Conservation (phyloP, 495 filamentous ascomycete genomes). For the Acidiella bohemica region DNA sequence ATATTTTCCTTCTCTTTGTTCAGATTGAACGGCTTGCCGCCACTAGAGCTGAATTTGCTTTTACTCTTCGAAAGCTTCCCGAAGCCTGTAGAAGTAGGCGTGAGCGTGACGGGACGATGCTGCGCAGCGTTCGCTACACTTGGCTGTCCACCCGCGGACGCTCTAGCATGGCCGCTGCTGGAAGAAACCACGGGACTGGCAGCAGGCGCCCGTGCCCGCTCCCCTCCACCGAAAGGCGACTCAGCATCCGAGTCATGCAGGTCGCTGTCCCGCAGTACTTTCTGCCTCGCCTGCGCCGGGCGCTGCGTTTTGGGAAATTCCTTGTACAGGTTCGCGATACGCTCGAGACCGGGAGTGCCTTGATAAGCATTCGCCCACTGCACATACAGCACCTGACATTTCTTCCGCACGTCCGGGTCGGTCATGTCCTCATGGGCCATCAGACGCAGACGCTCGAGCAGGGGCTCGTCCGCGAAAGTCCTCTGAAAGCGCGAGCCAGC, state of each 20-base stretch:
- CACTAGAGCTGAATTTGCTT: conserved; percentile 24
- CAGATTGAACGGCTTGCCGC: conserved; percentile 52
- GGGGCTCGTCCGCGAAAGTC: conserved; percentile 77
- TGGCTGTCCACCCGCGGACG: conserved; percentile 2
- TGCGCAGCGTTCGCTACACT: background rate
- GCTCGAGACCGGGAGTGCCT: conserved; percentile 63
- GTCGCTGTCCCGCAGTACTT: conserved; percentile 65
- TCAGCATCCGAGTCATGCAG: conserved; percentile 39
- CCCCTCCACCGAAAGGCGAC: background rate
- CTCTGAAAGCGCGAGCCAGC: conserved; percentile 80
- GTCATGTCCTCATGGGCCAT: conserved; percentile 74
- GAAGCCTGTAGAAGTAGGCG: conserved; percentile 8
- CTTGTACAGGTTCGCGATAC: conserved; percentile 67
- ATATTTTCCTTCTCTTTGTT: conserved; percentile 79
- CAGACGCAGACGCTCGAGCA: conserved; percentile 83
- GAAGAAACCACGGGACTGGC: too few species aligned
- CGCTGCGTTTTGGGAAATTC: conserved; percentile 56
- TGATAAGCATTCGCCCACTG: conserved; percentile 82
- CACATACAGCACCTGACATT: conserved; percentile 72
- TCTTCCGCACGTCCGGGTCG: conserved; percentile 70
- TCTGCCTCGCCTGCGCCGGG: conserved; percentile 55
- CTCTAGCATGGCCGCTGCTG: background rate
- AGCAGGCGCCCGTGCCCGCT: background rate
- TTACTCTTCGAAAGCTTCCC: conserved; percentile 33
- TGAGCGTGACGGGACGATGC: conserved; percentile 10